Base-by-base conservation (phyloP, 2,329 filamentous ascomycete species). In the Kalmusia sp. region DNA sequence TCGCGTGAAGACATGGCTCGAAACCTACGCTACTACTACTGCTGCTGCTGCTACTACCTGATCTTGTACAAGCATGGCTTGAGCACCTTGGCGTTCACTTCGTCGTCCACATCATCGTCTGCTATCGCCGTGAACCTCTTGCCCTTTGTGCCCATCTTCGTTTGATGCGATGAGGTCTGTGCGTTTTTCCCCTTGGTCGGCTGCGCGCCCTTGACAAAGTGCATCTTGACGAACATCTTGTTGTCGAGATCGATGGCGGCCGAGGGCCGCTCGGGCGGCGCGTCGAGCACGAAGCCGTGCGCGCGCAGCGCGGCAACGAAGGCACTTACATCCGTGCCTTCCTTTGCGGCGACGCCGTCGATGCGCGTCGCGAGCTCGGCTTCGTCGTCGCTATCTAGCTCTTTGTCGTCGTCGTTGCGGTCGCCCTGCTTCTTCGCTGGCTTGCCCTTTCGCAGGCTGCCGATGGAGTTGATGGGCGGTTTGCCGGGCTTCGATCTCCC, bases 191-290 rank as follows among this genome's bases (percentile, higher is more conserved):
- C 92, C 71, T 87, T 88, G 2, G 82, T 82, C 0, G 93, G 89
- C 38, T 86, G 79, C 17, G 86, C 86, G n/a, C 84, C 86, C 79
- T 98, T 99, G 65, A 93, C 81, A 75, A 99, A 99, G 65, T 89
- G 87, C 92, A 99, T 93, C 78, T 89, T 91, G 63, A 98, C 93
- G 79, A 99, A 99, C 95, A 99, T 99, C 78, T 90, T 96, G 78
- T 99, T 99, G 51, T 84, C 85, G 67, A 96, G 79, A 77, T 99
- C 92, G 8, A 96, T 82, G 0, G 88, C 85, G 21, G 74, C 75
- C 58, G 79, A 83, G 63, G 83, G 84, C 7, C 85, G 85, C 64
- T 89, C 71, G 0, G 65, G 65, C 33, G 65, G 54, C 25, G 68
- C 70, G 51, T 76, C 89, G 25, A 97, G 82, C n/a, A 93, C 81